Base-by-base conservation (phyloP, 2,329 filamentous ascomycete genomes). In the Xylariaceae sp. region DNA sequence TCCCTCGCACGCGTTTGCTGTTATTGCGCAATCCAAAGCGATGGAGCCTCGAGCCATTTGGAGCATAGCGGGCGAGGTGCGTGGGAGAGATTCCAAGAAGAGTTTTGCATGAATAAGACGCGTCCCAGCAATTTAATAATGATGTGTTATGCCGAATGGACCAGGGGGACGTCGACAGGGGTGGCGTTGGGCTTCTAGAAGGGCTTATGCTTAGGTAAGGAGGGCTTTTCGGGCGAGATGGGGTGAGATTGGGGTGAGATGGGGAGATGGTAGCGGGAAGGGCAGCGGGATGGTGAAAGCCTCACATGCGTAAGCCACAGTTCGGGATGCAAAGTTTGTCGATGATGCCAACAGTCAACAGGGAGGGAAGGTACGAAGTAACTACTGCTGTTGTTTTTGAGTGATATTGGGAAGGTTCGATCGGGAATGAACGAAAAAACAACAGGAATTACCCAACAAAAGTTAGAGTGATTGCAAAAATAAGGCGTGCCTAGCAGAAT, bases 111-210 rank as follows among this genome's bases (percentile, higher is more conserved):
- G 73, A 80, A 76, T 67, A 68, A 74, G 74, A 74, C 71, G 69
- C 68, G 73, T 77, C 76, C 76, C 73, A 75, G 76, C 69, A 79
- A 79, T 79, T 76, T 78, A 77, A 78, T 73, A 77, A 78, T 73
- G 69, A 66, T 68, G 68, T 71, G 69, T 78, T 78, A 80, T 79
- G 77, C 77, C 73, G 66, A 66, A 64, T 30, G 50, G 55, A 55
- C 63, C 45, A 63, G 61, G 64, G 60, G 60, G 23, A 65, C 55
- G 58, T 57, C 60, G 55, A 56, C 61, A 62, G 61, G 49, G 49
- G 58, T 13, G 37, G 56, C 23, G 55, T 52, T n/a, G 42, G 13
- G 42, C 57, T 64, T 61, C 59, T 65, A 63, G 63, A 64, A 65
- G 57, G 51, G 51, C 53, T 58, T 53, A 51, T 57, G 42, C 53